phyloP scores from a whole-genome alignment of 2,329 filamentous ascomycete species.

The Esteya vermicola region DNA sequence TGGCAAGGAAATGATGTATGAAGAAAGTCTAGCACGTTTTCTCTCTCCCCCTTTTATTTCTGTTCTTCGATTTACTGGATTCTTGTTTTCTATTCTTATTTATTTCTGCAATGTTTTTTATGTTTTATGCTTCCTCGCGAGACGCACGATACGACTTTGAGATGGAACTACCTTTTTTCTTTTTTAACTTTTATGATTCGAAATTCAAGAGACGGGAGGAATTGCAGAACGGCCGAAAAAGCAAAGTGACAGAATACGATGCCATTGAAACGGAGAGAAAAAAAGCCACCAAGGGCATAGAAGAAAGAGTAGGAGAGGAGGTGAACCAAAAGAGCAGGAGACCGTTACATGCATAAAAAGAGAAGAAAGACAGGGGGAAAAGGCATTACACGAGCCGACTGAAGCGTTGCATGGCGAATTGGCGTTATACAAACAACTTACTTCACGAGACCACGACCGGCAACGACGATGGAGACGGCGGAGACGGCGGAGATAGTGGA shows the following conservation, averaged over 20 bases:
- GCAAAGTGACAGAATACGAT: conserved; percentile 2
- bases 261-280: neutral
- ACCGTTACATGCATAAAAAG: neutral
- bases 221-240: neutral
- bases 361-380: neutral
- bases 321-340: neutral
- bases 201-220: conserved; percentile 3
- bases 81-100: neutral
- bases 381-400: neutral
- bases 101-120: neutral
- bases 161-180: conserved; percentile 1
- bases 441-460: neutral
- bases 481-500: no score
- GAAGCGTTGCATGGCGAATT: no score
- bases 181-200: conserved; percentile 2
- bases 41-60: conserved; percentile 2
- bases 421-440: neutral
- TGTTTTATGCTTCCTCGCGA: neutral
- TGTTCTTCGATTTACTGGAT: neutral
- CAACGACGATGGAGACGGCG: neutral
- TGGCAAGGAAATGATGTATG: conserved; percentile 4
- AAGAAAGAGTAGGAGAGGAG: neutral
- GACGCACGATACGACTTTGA: conserved; percentile 1
- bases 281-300: neutral
- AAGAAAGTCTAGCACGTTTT: neutral